Evolutionary conservation across 257 asterid genomes (phyloP).

Genomic region (Rhazya stricta): DNA sequence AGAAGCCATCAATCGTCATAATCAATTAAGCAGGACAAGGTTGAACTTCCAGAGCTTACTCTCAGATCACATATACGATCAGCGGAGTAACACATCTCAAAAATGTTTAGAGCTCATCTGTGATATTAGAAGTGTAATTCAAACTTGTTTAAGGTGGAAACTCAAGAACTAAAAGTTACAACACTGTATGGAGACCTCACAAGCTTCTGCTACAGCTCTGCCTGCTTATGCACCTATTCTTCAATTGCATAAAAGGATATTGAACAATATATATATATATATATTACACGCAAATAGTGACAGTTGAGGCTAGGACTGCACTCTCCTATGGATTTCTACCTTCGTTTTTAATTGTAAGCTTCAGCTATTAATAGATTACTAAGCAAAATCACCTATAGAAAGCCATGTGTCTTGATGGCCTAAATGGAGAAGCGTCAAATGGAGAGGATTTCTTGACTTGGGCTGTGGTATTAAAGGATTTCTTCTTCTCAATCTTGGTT

Average conservation of each 20-base stretch:
- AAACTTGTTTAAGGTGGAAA: not conserved
- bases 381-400: conserved; percentile 54
- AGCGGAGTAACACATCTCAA: not conserved
- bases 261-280: too few species aligned
- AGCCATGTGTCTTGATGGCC: conserved; percentile 89
- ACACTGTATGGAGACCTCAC: not conserved
- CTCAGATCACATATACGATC: not conserved
- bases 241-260: not conserved
- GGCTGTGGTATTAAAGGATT: conserved; percentile 27
- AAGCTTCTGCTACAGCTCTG: not conserved
- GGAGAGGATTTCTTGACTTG: conserved; percentile 53
- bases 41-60: not conserved
- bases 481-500: conserved; percentile 70
- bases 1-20: not conserved
- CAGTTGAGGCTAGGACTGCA: not conserved
- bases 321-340: not conserved
- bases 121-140: not conserved
- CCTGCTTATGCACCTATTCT: not conserved
- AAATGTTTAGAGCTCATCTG: not conserved
- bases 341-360: not conserved
- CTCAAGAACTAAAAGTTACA: not conserved
- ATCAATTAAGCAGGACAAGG: not conserved
- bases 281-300: not conserved
- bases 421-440: conserved; percentile 64
- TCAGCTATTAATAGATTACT: conserved; percentile 8